Base-by-base conservation (phyloP, 2,329 filamentous ascomycete species). In the Botrytis elliptica region DNA sequence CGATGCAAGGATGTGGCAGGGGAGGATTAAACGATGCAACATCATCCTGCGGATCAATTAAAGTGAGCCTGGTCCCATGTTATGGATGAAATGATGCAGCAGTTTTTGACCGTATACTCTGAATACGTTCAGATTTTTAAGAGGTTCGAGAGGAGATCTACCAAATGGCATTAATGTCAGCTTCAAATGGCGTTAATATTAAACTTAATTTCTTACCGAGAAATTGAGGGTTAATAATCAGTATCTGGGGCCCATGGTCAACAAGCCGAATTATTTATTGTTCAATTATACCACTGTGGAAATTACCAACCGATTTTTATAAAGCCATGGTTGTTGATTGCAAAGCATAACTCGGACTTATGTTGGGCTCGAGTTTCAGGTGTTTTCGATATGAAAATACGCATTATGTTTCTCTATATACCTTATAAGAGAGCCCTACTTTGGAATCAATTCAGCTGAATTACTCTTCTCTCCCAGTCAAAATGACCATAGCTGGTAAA, bases 401-500 rank as follows among this genome's bases (percentile, higher is more conserved):
- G 57, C 9, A 5, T 5, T 36, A 22, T 29, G 33, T 2, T 7
- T 66, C 22, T n/a, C 22, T 52, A 67, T n/a, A 64, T 18, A 64
- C 3, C 7, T n/a, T 12, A 7, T 8, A 36, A 33, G 6, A 38
- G 38, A 25, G 4, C 22, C 20, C 12, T 52, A 29, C 14, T 52
- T 49, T n/a, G 10, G 22, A 52, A 36, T 38, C 25, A 6, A 52
- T 5, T 52, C 49, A 52, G 49, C 25, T 49, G 2, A 4, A 49
- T 4, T 52, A 52, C 8, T 64, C 12, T 67, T 12, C 40, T 36
- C 64, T 67, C 6, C 44, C 4, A 38, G 14, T n/a, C 22, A 20
- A 9, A n/a, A 74, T 74, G 70, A 14, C 57, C 18, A 52, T 75
- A 33, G 73, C 69, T 9, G 73, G 74, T 42, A 42, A 62, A 72